phyloP scores from a whole-genome alignment of 495 filamentous ascomycete species.

The Podospora pseudocomata region DNA sequence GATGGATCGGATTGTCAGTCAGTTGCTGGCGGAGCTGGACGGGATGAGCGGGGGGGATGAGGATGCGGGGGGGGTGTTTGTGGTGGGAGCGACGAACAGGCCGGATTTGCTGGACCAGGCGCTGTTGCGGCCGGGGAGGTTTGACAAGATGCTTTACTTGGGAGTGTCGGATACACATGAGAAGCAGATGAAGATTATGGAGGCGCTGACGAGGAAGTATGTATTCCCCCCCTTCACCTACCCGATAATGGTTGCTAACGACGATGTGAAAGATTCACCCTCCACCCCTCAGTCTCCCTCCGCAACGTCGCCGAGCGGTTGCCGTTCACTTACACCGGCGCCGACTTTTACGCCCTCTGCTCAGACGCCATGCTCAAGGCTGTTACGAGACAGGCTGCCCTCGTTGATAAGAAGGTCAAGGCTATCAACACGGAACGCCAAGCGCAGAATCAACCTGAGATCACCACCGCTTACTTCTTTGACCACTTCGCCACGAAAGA shows the following conservation, averaged over 20 bases:
- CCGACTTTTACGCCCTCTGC: conserved; percentile 93
- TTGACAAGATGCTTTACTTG: conserved; percentile 98
- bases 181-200: conserved; percentile 90
- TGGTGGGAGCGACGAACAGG: conserved; percentile 94
- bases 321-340: conserved; percentile 95
- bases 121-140: conserved; percentile 83
- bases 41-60: conserved; percentile 95
- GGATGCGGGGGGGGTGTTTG: conserved; percentile 82
- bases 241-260: neutral
- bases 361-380: conserved; percentile 99
- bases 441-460: conserved; percentile 21
- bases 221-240: conserved; percentile 28
- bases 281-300: conserved; percentile 73
- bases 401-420: conserved; percentile 80
- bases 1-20: conserved; percentile 97
- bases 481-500: conserved; percentile 81
- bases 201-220: conserved; percentile 89
- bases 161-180: conserved; percentile 95
- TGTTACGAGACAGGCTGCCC: conserved; percentile 81
- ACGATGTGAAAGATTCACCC: conserved; percentile 60
- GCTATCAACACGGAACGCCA: conserved; percentile 48
- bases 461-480: conserved; percentile 90
- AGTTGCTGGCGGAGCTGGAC: conserved; percentile 91
- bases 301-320: conserved; percentile 67
- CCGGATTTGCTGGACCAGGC: conserved; percentile 93